A percentile compares a stretch with the other conserved stretches of the same genome.
These are phyloP conservation scores for Senna siamea DNA, from an alignment of 306 rosid genomes.

Conservation along the genomic window DNA sequence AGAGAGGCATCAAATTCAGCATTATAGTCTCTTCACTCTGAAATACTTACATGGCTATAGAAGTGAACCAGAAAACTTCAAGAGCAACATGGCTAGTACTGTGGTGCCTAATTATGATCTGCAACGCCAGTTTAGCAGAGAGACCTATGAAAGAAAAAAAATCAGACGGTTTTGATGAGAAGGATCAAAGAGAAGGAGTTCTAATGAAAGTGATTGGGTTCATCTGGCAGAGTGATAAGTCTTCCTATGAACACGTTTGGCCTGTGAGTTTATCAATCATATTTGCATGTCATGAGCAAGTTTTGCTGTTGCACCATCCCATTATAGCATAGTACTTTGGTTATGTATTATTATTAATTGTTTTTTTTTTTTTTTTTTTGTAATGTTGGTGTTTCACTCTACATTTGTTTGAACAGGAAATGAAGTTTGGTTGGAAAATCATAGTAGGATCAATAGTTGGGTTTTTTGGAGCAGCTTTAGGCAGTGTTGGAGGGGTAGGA, in stretches of 20 bases:
- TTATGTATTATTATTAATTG: background rate
- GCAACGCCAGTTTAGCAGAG: slow-evolving; percentile 50
- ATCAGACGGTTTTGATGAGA: slow-evolving; percentile 18
- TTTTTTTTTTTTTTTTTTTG: slow-evolving; percentile 13
- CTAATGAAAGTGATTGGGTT: slow-evolving; percentile 46
- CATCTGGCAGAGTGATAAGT: slow-evolving; percentile 58
- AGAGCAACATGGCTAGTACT: slow-evolving; percentile 49
- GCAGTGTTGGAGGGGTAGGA: slow-evolving; percentile 91
- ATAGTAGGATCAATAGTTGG: slow-evolving; percentile 71
- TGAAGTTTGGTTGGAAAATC: slow-evolving; percentile 82
- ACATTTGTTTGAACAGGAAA: no score
- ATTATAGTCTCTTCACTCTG: slow-evolving; percentile 1
- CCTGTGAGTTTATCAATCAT: slow-evolving; percentile 59
- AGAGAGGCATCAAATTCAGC: slow-evolving; percentile 3
- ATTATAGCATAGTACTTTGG: background rate
- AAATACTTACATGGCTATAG: slow-evolving; percentile 50
- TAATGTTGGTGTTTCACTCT: no score
- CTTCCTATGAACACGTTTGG: slow-evolving; percentile 76
- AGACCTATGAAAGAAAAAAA: slow-evolving; percentile 54
- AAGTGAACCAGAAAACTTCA: slow-evolving; percentile 39
- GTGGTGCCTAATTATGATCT: slow-evolving; percentile 49
- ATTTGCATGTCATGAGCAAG: background rate
- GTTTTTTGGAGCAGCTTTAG: slow-evolving; percentile 88
- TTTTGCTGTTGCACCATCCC: background rate
- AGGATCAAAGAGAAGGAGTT: slow-evolving; percentile 40